Conservation (phyloP, 2,329 filamentous ascomycete species). For the Colletotrichum caudatum region DNA sequence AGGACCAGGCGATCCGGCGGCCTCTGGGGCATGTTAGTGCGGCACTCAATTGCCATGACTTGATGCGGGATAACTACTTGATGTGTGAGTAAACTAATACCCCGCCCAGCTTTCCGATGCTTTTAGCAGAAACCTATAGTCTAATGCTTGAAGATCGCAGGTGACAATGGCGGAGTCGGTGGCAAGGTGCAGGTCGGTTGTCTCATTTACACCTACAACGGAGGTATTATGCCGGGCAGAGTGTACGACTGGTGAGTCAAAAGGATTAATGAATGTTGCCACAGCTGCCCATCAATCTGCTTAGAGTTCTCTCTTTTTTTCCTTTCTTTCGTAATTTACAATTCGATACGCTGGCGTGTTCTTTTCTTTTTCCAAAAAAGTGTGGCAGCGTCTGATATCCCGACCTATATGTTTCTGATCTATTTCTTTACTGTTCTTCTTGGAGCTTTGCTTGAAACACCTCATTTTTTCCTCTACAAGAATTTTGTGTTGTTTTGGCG, state of each 20-base stretch:
- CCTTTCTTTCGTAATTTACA: background rate
- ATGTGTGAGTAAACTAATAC: background rate
- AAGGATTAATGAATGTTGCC: background rate
- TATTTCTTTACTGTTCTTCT: background rate
- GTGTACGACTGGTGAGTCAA: constrained; percentile 1
- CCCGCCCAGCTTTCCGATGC: rapidly evolving
- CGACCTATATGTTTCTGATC: background rate
- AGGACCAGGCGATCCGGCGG: background rate
- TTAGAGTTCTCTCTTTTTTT: background rate
- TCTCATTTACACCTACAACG: constrained; percentile 15
- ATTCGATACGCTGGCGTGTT: no score
- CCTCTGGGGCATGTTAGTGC: background rate
- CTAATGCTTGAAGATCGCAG: background rate
- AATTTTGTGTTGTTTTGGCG: background rate
- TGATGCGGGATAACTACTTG: constrained; percentile 7
- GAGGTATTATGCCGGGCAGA: background rate
- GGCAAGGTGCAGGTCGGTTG: constrained; percentile 6
- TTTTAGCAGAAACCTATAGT: no score
- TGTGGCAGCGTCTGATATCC: background rate
- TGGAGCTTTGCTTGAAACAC: background rate
- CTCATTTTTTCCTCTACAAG: background rate
- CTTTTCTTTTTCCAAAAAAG: background rate
- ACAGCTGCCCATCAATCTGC: background rate
- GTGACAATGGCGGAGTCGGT: constrained; percentile 9
- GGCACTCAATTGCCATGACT: background rate